Base-by-base conservation (phyloP, 306 rosid species). In the Malus sylvestris region DNA sequence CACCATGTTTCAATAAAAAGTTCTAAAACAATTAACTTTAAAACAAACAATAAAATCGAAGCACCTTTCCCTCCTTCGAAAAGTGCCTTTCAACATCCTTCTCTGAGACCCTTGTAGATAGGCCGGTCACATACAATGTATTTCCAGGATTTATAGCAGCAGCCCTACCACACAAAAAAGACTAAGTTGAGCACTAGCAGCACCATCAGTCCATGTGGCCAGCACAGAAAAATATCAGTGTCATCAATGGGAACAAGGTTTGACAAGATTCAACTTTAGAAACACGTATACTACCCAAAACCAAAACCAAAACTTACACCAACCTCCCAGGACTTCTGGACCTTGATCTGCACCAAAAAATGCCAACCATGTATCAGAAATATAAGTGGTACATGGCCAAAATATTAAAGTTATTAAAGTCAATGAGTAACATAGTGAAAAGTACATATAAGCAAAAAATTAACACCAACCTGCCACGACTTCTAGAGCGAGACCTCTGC, bases 91-190 rank as follows among this genome's bases (percentile, higher is more conserved):
- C 97, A 76, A 96, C 88, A 23, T 88, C 93, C 81, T 95, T 92
- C 81, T 96, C 91, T 35, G 98, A 79, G 76, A 89, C 99, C 87
- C 99, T 91, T 55, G 95, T 86, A 66, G 98, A 92, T 52, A 96
- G 85, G 45, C 99, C 99, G 63, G 99, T 96, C 44, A 96, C 99
- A 78, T 96, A 96, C 51, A 96, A 98, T 16, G 99, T 87, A 86
- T 75, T 85, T 71, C 99, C 99, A 63, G 84, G 78, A 81, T 96
- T 96, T n/a, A 53, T 62, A 59, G 19, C 8, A 5, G 87, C 91
- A 57, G 45, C 0, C 90, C 97, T 92, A 85, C 49, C 79, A 74
- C 64, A 55, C 35, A 49, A 53, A 13, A 19, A 76, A 68, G 67
- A 69, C 45, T 74, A 42, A 82, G 51, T 76, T 74, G 32, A 71